A percentile compares a stretch with the other conserved stretches of the same genome.
These are phyloP conservation scores for Verticillium zaregamsianum DNA, from an alignment of 2,329 filamentous ascomycete genomes.

Conservation along the genomic window DNA sequence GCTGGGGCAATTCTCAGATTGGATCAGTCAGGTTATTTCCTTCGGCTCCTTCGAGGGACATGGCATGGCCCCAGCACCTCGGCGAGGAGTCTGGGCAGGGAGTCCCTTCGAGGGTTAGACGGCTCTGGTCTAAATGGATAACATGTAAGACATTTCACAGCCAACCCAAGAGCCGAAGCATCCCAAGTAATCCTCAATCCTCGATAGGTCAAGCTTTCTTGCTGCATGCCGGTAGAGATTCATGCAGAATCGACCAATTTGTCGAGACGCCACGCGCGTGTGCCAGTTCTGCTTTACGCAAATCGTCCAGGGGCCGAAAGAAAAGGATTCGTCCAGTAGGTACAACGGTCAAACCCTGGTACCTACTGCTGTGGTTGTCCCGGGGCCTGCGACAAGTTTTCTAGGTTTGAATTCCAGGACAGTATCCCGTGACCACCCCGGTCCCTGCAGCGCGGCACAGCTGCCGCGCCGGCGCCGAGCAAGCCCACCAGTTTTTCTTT, in stretches of 20 bases:
- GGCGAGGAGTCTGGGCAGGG: background rate
- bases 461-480: background rate
- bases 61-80: background rate
- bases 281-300: background rate
- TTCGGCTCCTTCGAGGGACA: background rate
- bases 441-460: background rate
- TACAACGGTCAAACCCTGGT: too few species aligned
- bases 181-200: background rate
- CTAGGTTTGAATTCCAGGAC: background rate
- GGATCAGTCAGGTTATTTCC: background rate
- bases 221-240: background rate
- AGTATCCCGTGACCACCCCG: background rate
- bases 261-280: background rate
- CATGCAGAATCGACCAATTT: background rate
- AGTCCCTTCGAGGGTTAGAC: background rate
- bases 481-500: background rate
- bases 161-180: background rate
- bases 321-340: too few species aligned
- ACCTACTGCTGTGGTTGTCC: too few species aligned
- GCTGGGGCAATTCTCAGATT: background rate
- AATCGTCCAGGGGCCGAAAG: too few species aligned
- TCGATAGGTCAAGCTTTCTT: background rate
- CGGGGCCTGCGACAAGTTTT: background rate
- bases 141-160: background rate
- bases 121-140: background rate